Base-by-base conservation (phyloP, 2,329 filamentous ascomycete species). In the Scedosporium minutisporum region DNA sequence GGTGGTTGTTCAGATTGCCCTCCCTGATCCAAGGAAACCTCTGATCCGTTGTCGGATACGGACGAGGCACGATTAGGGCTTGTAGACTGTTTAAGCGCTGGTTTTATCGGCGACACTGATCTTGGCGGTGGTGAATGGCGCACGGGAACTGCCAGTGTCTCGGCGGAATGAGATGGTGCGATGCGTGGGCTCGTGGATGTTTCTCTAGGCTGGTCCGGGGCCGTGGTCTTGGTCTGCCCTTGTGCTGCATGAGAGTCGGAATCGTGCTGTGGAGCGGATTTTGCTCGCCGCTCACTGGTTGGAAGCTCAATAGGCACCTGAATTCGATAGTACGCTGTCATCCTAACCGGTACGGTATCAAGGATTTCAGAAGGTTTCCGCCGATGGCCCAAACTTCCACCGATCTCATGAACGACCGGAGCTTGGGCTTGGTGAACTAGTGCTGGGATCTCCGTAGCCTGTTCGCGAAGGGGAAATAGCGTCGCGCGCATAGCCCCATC, bases 51-150 rank as follows among this genome's bases (percentile, higher is more conserved):
- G 66, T 80, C 76, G 57, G 81, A 75, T 57, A 85, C 79, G 62
- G 85, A 81, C 41, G 77, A 68, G 65, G 80, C 76, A 68, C 82
- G 69, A 63, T 82, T 78, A 1, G 85, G 81, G 58, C 83, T 85
- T 23, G 48, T 33, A n/a, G 70, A 67, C 12, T 86, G 79, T 71
- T 93, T 93, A 65, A 93, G 70, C 1, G 89, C 89, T 1, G 89
- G 91, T 71, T 93, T 93, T 57, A 86, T 85, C 9, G 90, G 90
- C 0, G 89, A 92, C 10, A 89, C 77, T 4, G 89, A 90, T 58
- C 90, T 82, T 33, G 85, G 78, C 23, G 88, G 86, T 5, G 89
- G 90, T 29, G 65, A 57, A 27, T 66, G 65, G 46, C 63, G 64
- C 46, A 63, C 53, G 4, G 63, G 63, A 18, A 63, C 42, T 23